Evolutionary conservation across 129 eudicot species (phyloP), one percentile per base, ranked within the genome.

Genomic region (Flaveria robusta): DNA sequence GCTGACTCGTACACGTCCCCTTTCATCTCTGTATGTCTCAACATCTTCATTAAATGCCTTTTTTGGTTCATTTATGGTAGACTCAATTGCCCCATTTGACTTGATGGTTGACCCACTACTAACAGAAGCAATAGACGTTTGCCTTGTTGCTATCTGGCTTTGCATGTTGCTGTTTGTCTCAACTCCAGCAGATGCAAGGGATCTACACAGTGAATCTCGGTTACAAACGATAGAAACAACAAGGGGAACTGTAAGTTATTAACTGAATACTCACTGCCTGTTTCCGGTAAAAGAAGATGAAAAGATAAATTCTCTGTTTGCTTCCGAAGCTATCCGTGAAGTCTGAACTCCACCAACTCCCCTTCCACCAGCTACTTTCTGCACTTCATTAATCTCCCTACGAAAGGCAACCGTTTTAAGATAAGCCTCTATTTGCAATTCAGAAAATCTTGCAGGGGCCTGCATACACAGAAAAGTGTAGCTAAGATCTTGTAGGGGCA

Each of bases 341-440:
- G 98, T 93, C 86, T 87, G 92, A 50, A 93, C 87, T 49, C 98
- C 98, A 77, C 85, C 91, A 39, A 93, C 71, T 51, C 93, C 97
- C 76, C 87, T 85, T 68, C 98, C 97, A 71, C 87, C 92, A 80
- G 98, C 98, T 84, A 92, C 84, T 81, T 88, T 93, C 84, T 85
- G 98, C 80, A 93, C 98, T 82, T 78, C 89, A 84, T 87, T 90
- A 64, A 93, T 93, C 80, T 93, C 98, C 70, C 98, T 88, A 69
- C 98, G 96, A 64, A 93, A 90, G 72, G 98, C 98, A 70, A 93
- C 98, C 15, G 98, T 93, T 81, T 93, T 93, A 18, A 93, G 96
- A 83, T 93, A 93, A 75, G 98, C 45, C 79, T 93, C 88, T 78
- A 91, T 91, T 80, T 93, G 98, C 54, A 93, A 87, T 76, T 93